Conservation (phyloP, 306 rosid genomes). For the Fragaria vesca region DNA sequence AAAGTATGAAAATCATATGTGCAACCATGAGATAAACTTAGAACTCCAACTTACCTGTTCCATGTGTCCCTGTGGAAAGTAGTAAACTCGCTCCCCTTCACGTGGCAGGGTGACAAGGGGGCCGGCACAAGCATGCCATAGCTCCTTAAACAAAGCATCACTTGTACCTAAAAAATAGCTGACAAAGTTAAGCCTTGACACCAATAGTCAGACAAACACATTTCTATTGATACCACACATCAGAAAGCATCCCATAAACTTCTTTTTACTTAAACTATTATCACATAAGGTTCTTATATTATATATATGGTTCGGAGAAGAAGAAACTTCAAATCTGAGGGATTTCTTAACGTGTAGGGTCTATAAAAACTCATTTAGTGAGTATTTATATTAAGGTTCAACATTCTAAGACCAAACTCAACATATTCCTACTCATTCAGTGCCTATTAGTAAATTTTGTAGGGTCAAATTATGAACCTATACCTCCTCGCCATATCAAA, state of each 20-base stretch:
- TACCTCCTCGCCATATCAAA: background rate
- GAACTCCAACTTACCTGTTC: conserved; percentile 64
- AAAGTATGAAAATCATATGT: background rate
- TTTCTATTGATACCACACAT: background rate
- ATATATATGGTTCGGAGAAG: background rate
- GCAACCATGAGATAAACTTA: background rate
- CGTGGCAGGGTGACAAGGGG: conserved; percentile 96
- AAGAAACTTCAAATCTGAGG: background rate
- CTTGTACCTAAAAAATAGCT: conserved; percentile 44
- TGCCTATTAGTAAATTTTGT: background rate
- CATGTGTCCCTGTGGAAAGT: conserved; percentile 99
- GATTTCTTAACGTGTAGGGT: background rate
- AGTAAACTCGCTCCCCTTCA: conserved; percentile 88
- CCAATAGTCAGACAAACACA: background rate
- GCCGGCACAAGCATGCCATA: conserved; percentile 99
- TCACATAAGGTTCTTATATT: background rate
- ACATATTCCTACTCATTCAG: background rate
- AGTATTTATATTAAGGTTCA: too few species aligned
- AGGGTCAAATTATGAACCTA: background rate
- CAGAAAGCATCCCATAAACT: conserved; percentile 1
- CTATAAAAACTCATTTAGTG: background rate
- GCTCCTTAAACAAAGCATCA: conserved; percentile 85
- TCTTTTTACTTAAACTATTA: background rate
- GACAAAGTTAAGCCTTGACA: background rate
- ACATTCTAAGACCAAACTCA: background rate